These are phyloP conservation scores for Populus trichocarpa DNA, from an alignment of 441 rosid genomes.

Conservation along the genomic window DNA sequence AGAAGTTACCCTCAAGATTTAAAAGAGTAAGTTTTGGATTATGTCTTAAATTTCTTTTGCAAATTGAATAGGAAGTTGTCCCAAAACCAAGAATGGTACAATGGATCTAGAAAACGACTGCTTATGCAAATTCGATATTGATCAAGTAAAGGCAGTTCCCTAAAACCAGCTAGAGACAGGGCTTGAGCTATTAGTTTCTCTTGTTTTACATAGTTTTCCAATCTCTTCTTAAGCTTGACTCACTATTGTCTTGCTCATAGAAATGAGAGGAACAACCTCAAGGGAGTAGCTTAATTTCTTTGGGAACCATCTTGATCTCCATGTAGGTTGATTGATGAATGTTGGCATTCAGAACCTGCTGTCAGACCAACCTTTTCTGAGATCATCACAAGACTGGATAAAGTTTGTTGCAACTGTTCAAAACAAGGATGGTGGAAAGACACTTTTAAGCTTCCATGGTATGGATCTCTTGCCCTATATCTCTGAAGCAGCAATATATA, in stretches of 20 bases:
- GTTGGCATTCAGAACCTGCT: conserved; percentile 62
- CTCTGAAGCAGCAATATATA: neutral
- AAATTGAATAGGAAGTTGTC: neutral
- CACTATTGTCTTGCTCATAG: neutral
- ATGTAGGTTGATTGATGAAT: conserved; percentile 73
- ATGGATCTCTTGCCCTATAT: conserved; percentile 7
- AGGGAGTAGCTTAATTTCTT: neutral
- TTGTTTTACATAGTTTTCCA: too few relatives aligned
- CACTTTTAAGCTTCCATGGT: conserved; percentile 74
- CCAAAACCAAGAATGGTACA: neutral
- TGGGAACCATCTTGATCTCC: neutral
- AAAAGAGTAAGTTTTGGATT: conserved; percentile 60
- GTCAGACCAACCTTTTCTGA: conserved; percentile 67
- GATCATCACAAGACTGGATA: conserved; percentile 67
- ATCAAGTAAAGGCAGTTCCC: too few relatives aligned
- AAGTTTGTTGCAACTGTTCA: conserved; percentile 53
- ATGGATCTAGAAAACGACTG: too few relatives aligned
- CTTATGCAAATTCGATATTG: too few relatives aligned
- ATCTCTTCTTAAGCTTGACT: neutral
- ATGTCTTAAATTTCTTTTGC: neutral
- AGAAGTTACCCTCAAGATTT: conserved; percentile 74
- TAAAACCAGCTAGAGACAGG: too few relatives aligned
- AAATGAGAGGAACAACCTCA: neutral
- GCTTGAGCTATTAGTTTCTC: too few relatives aligned
- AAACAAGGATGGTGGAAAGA: conserved; percentile 90